Conservation (phyloP, 2,329 filamentous ascomycete species). For the Colletotrichum spaethianum region DNA sequence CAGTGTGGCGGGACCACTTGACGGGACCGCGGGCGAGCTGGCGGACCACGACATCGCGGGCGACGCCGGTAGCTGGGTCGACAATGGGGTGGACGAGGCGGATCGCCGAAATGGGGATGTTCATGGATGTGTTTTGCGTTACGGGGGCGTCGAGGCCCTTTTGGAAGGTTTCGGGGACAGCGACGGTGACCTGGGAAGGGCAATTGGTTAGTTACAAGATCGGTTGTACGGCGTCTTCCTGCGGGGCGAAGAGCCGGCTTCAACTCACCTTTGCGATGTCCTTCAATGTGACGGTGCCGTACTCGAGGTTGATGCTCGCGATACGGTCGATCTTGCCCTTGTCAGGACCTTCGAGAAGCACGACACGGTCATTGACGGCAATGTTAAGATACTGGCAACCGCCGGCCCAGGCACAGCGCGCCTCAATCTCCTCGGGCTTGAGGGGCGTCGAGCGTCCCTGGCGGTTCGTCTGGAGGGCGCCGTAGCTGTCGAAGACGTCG, state of each 20-base stretch:
- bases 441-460: slow-evolving; percentile 52
- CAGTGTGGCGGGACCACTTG: slow-evolving; percentile 61
- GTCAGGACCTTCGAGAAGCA: slow-evolving; percentile 82
- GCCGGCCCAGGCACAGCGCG: slow-evolving; percentile 69
- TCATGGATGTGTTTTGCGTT: slow-evolving; percentile 66
- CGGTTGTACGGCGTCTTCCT: neutral
- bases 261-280: slow-evolving; percentile 74
- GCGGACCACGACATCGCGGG: slow-evolving; percentile 83
- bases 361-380: slow-evolving; percentile 82
- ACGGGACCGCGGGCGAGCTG: slow-evolving; percentile 71
- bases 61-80: slow-evolving; percentile 74
- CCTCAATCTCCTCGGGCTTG: slow-evolving; percentile 53
- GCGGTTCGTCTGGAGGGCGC: slow-evolving; percentile 55
- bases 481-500: slow-evolving; percentile 77
- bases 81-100: slow-evolving; percentile 85
- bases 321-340: slow-evolving; percentile 89
- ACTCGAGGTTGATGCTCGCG: slow-evolving; percentile 64
- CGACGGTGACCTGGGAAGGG: slow-evolving; percentile 53
- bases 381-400: slow-evolving; percentile 72
- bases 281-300: slow-evolving; percentile 73
- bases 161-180: slow-evolving; percentile 53
- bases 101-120: slow-evolving; percentile 79
- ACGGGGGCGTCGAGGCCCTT: slow-evolving; percentile 53
- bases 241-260: neutral
- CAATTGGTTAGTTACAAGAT: slow-evolving; percentile 10